Conservation (phyloP, 1,284 basidiomycete species). For the Ceratobasidium theobromae region DNA sequence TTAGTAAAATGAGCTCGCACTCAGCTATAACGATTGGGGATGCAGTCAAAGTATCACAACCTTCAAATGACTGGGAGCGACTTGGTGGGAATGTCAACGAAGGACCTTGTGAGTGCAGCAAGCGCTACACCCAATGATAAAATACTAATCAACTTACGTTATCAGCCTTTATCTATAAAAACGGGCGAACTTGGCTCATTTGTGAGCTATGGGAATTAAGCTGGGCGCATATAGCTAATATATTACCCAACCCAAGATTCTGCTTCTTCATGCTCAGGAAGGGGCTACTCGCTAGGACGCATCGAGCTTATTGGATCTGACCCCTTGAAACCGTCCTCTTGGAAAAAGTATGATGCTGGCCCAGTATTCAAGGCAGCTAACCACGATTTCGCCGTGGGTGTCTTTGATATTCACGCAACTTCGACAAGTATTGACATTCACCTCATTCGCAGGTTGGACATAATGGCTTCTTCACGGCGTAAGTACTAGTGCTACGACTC, state of each 20-base stretch:
- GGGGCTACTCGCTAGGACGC: slow-evolving; percentile 34
- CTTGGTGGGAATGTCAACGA: slow-evolving; percentile 20
- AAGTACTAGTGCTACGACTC: not conserved
- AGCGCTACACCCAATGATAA: too few relatives aligned
- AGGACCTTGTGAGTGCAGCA: slow-evolving; percentile 33
- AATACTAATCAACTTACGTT: too few relatives aligned
- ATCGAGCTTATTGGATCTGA: slow-evolving; percentile 45
- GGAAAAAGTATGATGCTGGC: slow-evolving; percentile 37
- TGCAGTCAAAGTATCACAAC: slow-evolving; percentile 45
- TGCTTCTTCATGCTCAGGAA: slow-evolving; percentile 24
- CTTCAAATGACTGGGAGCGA: slow-evolving; percentile 39
- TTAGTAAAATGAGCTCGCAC: slow-evolving; percentile 43
- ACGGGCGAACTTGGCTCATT: slow-evolving; percentile 30
- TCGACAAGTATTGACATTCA: not conserved
- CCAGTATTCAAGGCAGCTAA: slow-evolving; percentile 22
- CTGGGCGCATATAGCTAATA: not conserved
- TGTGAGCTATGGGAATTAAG: not conserved
- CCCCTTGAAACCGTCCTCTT: slow-evolving; percentile 43
- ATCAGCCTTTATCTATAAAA: too few relatives aligned
- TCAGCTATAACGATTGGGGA: slow-evolving; percentile 45
- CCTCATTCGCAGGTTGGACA: not conserved
- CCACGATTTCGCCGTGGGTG: slow-evolving; percentile 35
- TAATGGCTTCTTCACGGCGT: slow-evolving; percentile 41
- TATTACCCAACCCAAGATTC: slow-evolving; percentile 29
- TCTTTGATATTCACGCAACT: not conserved